These are phyloP conservation scores for Trichomonascus vanleenenianus DNA, from an alignment of 805 yeast species.

Conservation along the genomic window DNA sequence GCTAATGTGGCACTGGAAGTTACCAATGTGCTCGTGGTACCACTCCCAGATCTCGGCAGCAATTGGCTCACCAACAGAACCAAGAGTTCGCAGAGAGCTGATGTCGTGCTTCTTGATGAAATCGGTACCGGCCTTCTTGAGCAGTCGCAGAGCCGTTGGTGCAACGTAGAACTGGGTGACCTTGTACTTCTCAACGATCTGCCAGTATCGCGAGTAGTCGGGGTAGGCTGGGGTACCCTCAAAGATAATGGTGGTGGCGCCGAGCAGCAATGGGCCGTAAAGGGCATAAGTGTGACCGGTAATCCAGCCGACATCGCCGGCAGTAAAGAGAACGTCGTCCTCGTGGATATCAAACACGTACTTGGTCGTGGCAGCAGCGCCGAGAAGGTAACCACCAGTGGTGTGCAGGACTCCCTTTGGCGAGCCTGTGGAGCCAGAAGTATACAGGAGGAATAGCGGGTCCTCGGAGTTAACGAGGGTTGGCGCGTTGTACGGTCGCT, in stretches of 20 bases:
- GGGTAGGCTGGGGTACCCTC: conserved; percentile 99
- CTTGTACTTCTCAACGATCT: conserved; percentile 82
- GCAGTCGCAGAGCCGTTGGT: conserved; percentile 92
- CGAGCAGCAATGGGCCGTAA: conserved; percentile 84
- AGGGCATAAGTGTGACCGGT: conserved; percentile 96
- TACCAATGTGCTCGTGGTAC: conserved; percentile 91
- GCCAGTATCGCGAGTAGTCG: conserved; percentile 92
- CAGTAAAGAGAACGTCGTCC: conserved; percentile 85
- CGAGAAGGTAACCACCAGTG: conserved; percentile 90
- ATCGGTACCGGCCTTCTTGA: conserved; percentile 82
- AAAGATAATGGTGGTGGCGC: conserved; percentile 87
- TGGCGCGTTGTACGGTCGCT: conserved; percentile 81
- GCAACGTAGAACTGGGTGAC: conserved; percentile 97
- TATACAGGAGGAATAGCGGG: conserved; percentile 89
- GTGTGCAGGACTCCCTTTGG: conserved; percentile 97
- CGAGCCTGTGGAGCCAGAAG: conserved; percentile 97
- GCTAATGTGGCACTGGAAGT: conserved; percentile 78
- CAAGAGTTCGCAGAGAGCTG: conserved; percentile 81
- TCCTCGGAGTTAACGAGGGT: conserved; percentile 85
- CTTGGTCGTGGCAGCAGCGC: conserved; percentile 85
- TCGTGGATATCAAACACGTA: conserved; percentile 90
- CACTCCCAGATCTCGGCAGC: conserved; percentile 98
- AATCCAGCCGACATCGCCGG: conserved; percentile 99
- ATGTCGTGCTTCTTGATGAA: conserved; percentile 77
- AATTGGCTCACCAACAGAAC: conserved; percentile 98